phyloP scores from a whole-genome alignment of 805 yeast genomes.

The Wickerhamomyces queroliae region DNA sequence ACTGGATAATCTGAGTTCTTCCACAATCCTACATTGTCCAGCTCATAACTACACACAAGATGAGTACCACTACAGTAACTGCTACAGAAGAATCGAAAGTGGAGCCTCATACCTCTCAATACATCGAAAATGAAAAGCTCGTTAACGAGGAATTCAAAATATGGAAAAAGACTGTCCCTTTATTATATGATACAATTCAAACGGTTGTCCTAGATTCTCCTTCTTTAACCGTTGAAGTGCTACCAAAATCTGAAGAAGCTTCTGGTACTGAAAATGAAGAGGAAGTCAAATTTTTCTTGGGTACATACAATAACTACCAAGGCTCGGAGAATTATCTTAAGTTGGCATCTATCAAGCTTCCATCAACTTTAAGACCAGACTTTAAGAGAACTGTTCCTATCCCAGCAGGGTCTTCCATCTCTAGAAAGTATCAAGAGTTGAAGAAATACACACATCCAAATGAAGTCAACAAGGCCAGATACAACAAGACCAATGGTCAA shows the following conservation, averaged over 20 bases:
- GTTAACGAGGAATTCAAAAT: conserved; percentile 70
- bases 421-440: conserved; percentile 31
- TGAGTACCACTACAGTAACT: not conserved
- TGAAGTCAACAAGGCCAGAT: conserved; percentile 58
- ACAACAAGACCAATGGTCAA: conserved; percentile 26
- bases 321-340: conserved; percentile 37
- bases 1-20: too few species aligned
- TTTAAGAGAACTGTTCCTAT: conserved; percentile 17
- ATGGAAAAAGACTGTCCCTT: conserved; percentile 83
- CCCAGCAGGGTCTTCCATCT: conserved; percentile 25
- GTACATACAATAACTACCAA: conserved; percentile 38
- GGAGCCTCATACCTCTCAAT: conserved; percentile 26
- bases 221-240: conserved; percentile 52
- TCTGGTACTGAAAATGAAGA: conserved; percentile 24
- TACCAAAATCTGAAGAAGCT: conserved; percentile 31
- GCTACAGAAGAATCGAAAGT: not conserved
- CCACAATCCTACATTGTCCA: too few species aligned
- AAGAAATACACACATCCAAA: conserved; percentile 47
- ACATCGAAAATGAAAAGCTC: conserved; percentile 54
- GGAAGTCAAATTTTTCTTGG: conserved; percentile 36
- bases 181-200: conserved; percentile 63
- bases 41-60: not conserved
- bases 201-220: conserved; percentile 56
- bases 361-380: conserved; percentile 42
- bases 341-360: conserved; percentile 27